These are phyloP conservation scores for Aureococcus anophagefferens DNA, from an alignment of 108 stramenopile species.

Conservation along the genomic window DNA sequence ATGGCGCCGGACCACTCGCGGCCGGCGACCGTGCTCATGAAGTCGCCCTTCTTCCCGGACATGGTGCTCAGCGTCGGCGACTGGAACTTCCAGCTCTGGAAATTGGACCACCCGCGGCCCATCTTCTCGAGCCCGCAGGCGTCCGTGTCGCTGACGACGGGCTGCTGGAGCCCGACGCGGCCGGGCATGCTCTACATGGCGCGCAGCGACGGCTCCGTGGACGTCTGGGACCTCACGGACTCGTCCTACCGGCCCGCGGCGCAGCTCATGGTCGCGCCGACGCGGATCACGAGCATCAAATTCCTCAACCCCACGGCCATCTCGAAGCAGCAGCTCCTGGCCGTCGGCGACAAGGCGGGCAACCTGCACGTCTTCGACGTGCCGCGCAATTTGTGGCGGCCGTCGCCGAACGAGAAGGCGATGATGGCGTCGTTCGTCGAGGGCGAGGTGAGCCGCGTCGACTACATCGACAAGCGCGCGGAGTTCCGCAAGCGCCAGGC, in stretches of 20 bases:
- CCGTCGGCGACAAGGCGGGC: slow-evolving; percentile 45
- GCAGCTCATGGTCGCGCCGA: slow-evolving; percentile 32
- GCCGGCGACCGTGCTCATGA: slow-evolving; percentile 31
- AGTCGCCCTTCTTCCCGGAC: slow-evolving; percentile 51
- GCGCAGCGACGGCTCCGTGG: slow-evolving; percentile 43
- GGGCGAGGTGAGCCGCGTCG: slow-evolving; percentile 28
- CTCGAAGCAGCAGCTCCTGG: slow-evolving; percentile 39
- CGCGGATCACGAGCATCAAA: slow-evolving; percentile 46
- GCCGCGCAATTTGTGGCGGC: slow-evolving; percentile 38
- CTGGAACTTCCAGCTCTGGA: slow-evolving; percentile 51
- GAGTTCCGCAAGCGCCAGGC: neutral
- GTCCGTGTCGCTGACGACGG: slow-evolving; percentile 34
- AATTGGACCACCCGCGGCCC: slow-evolving; percentile 28
- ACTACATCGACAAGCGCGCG: neutral
- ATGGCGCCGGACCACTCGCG: slow-evolving; percentile 37
- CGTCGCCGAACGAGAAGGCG: slow-evolving; percentile 29
- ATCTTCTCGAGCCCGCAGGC: slow-evolving; percentile 34
- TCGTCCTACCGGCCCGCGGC: slow-evolving; percentile 30
- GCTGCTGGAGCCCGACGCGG: slow-evolving; percentile 44
- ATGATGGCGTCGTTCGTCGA: slow-evolving; percentile 45
- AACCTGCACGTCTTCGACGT: slow-evolving; percentile 53
- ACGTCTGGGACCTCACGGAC: slow-evolving; percentile 59
- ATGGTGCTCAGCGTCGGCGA: slow-evolving; percentile 41
- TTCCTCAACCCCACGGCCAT: slow-evolving; percentile 29
- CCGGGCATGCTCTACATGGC: slow-evolving; percentile 44